phyloP scores from a whole-genome alignment of 208 protist genomes.

The Trypanosoma melophagium region DNA sequence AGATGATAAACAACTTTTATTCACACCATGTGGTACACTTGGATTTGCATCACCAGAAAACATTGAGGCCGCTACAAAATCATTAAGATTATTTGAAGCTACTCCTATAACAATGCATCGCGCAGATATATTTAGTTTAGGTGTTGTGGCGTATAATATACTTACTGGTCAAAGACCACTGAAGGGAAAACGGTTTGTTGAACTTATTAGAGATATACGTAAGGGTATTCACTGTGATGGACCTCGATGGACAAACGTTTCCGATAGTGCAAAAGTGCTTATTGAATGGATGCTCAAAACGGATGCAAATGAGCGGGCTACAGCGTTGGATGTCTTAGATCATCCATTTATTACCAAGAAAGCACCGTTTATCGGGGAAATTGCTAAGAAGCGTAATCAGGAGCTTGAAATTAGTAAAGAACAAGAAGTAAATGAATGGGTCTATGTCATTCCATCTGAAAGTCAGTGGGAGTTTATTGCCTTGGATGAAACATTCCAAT shows the following conservation, averaged over 20 bases:
- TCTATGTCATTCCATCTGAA: conserved; percentile 36
- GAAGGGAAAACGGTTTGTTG: conserved; percentile 29
- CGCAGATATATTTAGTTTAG: conserved; percentile 78
- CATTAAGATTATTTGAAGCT: conserved; percentile 33
- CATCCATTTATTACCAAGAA: conserved; percentile 45
- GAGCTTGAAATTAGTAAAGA: conserved; percentile 29
- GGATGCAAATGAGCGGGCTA: conserved; percentile 35
- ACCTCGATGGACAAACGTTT: conserved; percentile 45
- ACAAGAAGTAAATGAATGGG: conserved; percentile 53
- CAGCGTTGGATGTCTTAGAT: conserved; percentile 29
- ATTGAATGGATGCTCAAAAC: conserved; percentile 48
- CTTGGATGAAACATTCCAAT: background rate
- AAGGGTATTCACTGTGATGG: conserved; percentile 47
- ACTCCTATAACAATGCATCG: conserved; percentile 51
- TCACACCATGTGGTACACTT: conserved; percentile 45
- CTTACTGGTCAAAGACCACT: conserved; percentile 49
- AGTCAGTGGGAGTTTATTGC: conserved; percentile 14
- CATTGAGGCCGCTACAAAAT: conserved; percentile 37
- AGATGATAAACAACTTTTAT: conserved; percentile 29
- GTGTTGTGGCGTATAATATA: conserved; percentile 64
- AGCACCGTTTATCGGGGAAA: conserved; percentile 29
- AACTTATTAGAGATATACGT: conserved; percentile 39
- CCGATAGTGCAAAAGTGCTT: conserved; percentile 38
- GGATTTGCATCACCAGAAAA: conserved; percentile 79
- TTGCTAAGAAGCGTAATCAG: conserved; percentile 31